These are phyloP conservation scores for Xenoacremonium recifei DNA, from an alignment of 2,329 filamentous ascomycete species.

Conservation along the genomic window DNA sequence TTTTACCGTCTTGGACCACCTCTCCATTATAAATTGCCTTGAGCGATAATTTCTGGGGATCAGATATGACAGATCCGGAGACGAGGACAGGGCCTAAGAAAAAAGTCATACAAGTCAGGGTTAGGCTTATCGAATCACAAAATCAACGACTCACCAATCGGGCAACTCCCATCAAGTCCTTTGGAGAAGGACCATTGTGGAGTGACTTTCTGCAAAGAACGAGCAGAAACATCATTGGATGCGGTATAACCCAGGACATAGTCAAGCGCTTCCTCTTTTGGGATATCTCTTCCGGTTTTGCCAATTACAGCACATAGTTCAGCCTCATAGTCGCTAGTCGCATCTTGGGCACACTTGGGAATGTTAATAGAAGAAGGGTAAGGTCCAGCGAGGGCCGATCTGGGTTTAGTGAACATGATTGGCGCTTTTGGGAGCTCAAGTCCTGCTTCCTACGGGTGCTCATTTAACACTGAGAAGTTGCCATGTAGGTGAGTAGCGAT, in stretches of 20 bases:
- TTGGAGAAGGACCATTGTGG: slow-evolving; percentile 5
- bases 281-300: slow-evolving; percentile 4
- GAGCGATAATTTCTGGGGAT: slow-evolving; percentile 1
- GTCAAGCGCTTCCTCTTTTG: slow-evolving; percentile 2
- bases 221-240: slow-evolving; percentile 5
- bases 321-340: slow-evolving; percentile 5
- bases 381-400: slow-evolving; percentile 1
- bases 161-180: slow-evolving; percentile 6
- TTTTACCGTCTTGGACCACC: slow-evolving; percentile 1
- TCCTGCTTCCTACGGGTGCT: slow-evolving; percentile 2
- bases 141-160: slow-evolving; percentile 1
- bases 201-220: slow-evolving; percentile 1
- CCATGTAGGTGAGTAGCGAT: too few species aligned
- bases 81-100: slow-evolving; percentile 7
- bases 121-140: too few species aligned
- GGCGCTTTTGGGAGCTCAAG: slow-evolving; percentile 1
- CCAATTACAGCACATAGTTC: slow-evolving; percentile 4
- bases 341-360: slow-evolving; percentile 5
- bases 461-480: too few species aligned
- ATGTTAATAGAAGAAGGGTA: slow-evolving; percentile 2
- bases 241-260: slow-evolving; percentile 6
- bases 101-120: too few species aligned
- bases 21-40: slow-evolving; percentile 5
- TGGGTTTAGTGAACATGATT: slow-evolving; percentile 4
- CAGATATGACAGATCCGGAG: neutral